Evolutionary conservation across 371 early-diverging fungal genomes (phyloP), one percentile per base, ranked within the genome.

Genomic region (Actinomortierella ambigua): DNA sequence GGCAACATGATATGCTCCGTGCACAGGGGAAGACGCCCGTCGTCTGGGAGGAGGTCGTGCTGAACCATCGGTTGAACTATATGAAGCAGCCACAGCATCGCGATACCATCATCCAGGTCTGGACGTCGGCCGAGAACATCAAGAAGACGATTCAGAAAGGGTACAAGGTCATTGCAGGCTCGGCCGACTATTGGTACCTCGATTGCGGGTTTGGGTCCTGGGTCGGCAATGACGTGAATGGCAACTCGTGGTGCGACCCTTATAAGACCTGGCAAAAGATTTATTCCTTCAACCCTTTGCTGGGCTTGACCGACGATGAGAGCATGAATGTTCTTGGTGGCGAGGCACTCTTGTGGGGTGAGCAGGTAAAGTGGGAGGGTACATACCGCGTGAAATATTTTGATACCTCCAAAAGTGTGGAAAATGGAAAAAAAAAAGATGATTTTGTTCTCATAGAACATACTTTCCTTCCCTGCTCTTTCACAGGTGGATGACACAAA

Each of bases 261-360:
- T 91, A 82, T 79, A 91, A 92, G 82, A 77, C 82, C 34, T 92
- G 91, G 92, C 90, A 90, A 78, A 82, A 81, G 57, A 86, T 89
- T 1, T 92, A 93, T 59, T 81, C 84, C 40, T 93, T 85, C 63
- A 90, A 92, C 42, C 82, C 84, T 44, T 68, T 80, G 3, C 67
- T 76, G 40, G 85, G 81, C 11, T 59, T 91, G 46, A 80, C 70
- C 8, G 56, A 73, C 0, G 53, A 80, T 5, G 78, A 79, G n/a
- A 67, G 79, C 22, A 75, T 75, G 39, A 79, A 61, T 15, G 75
- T 85, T 7, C 26, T 85, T 20, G 85, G 85, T 20, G 75, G 81
- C 0, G 84, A 85, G 43, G 85, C 79, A 1, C 68, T 77, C 9
- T 24, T 77, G 34, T 80, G 81, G 81, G 61, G 73, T 11, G 81